Conservation (phyloP, 2,329 filamentous ascomycete genomes). For the Sporothrix phasma region DNA sequence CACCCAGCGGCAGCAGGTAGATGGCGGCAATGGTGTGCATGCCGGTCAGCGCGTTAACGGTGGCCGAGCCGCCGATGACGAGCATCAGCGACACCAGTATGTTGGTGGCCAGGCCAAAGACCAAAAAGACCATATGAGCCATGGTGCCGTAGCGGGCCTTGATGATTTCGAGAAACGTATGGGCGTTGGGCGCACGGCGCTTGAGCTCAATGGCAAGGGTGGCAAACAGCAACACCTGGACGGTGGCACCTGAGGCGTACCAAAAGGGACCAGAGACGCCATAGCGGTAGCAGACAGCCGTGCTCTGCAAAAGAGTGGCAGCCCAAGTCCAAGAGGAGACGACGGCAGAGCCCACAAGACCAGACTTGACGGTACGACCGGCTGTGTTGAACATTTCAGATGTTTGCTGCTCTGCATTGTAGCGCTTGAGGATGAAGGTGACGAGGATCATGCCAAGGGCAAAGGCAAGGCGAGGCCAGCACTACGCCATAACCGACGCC, state of each 20-base stretch:
- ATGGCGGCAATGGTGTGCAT: constrained; percentile 72
- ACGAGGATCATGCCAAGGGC: constrained; percentile 45
- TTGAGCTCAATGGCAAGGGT: constrained; percentile 87
- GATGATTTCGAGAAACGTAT: constrained; percentile 76
- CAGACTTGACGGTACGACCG: constrained; percentile 79
- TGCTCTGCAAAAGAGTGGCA: constrained; percentile 68
- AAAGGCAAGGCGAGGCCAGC: constrained; percentile 60
- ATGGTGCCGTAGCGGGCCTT: constrained; percentile 63
- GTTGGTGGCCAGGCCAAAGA: constrained; percentile 76
- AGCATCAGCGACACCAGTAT: constrained; percentile 85
- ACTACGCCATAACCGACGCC: constrained; percentile 71
- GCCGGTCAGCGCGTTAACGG: constrained; percentile 60
- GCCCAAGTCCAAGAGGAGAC: constrained; percentile 93
- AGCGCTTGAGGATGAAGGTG: constrained; percentile 29
- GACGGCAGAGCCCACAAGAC: constrained; percentile 79
- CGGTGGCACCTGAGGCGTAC: constrained; percentile 63
- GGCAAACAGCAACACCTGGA: constrained; percentile 82
- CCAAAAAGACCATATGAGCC: constrained; percentile 69
- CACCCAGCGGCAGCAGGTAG: constrained; percentile 71
- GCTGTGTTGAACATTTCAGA: constrained; percentile 90
- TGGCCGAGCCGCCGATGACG: constrained; percentile 71
- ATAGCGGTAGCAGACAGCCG: constrained; percentile 74
- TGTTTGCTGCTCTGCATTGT: constrained; percentile 62
- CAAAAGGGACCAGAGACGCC: constrained; percentile 52
- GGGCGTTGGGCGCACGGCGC: constrained; percentile 75